These are phyloP conservation scores for Agastache rugosa DNA, from an alignment of 257 asterid genomes.

Conservation along the genomic window DNA sequence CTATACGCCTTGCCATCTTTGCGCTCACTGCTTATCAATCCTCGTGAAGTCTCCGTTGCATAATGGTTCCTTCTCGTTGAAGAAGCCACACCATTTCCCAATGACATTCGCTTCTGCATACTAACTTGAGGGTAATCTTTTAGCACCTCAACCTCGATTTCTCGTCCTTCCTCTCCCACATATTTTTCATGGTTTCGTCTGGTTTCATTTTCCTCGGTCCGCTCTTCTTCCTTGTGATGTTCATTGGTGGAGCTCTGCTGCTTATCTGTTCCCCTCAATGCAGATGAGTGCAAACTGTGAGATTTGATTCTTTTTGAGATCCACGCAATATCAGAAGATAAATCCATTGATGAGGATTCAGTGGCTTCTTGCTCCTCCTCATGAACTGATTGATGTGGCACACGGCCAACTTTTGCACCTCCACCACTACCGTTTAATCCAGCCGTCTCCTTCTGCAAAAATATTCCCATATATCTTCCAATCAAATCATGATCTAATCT, in stretches of 20 bases:
- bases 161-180: slow-evolving; percentile 40
- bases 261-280: slow-evolving; percentile 40
- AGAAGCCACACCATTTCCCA: slow-evolving; percentile 14
- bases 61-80: slow-evolving; percentile 39
- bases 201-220: slow-evolving; percentile 16
- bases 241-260: neutral
- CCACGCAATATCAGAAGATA: slow-evolving; percentile 68
- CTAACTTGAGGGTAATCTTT: slow-evolving; percentile 14
- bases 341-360: slow-evolving; percentile 56
- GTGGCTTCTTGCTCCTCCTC: slow-evolving; percentile 42
- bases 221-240: slow-evolving; percentile 26
- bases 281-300: slow-evolving; percentile 39
- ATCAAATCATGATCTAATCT: slow-evolving; percentile 32
- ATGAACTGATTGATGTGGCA: neutral
- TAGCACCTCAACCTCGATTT: slow-evolving; percentile 24
- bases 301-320: slow-evolving; percentile 54
- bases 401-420: slow-evolving; percentile 37
- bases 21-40: slow-evolving; percentile 34
- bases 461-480: slow-evolving; percentile 23
- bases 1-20: slow-evolving; percentile 16
- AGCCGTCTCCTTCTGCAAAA: slow-evolving; percentile 50
- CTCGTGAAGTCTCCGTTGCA: slow-evolving; percentile 16
- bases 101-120: neutral
- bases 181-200: slow-evolving; percentile 8
- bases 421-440: slow-evolving; percentile 35